These are phyloP conservation scores for Neopestalotiopsis sp. DNA, from an alignment of 2,329 filamentous ascomycete genomes.

Conservation along the genomic window DNA sequence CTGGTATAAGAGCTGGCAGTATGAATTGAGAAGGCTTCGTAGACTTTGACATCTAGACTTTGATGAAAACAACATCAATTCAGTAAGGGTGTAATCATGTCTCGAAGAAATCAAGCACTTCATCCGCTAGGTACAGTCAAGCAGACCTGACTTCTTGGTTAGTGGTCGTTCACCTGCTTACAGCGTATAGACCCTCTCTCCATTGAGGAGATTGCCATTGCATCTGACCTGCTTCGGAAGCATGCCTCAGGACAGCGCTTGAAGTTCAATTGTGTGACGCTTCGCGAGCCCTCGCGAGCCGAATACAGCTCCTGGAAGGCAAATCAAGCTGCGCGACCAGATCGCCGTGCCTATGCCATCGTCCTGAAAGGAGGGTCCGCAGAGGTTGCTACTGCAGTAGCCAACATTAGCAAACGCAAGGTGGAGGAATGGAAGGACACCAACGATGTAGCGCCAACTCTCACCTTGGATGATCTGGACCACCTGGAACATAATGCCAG, in stretches of 20 bases:
- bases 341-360: slow-evolving; percentile 58
- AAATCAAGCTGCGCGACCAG: slow-evolving; percentile 51
- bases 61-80: background rate
- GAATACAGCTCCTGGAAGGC: slow-evolving; percentile 66
- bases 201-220: slow-evolving; percentile 57
- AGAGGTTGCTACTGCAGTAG: slow-evolving; percentile 57
- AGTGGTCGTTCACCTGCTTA: slow-evolving; percentile 13
- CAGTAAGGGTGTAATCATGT: background rate
- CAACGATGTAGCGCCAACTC: slow-evolving; percentile 50
- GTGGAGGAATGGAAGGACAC: slow-evolving; percentile 53
- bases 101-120: slow-evolving; percentile 24
- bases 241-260: slow-evolving; percentile 37
- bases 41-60: background rate
- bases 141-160: background rate
- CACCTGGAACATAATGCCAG: slow-evolving; percentile 73
- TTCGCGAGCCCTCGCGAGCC: slow-evolving; percentile 69
- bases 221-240: slow-evolving; percentile 54
- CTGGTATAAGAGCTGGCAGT: background rate
- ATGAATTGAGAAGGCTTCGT: background rate
- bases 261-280: slow-evolving; percentile 68
- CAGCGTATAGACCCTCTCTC: slow-evolving; percentile 55
- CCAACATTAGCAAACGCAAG: slow-evolving; percentile 47
- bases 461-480: slow-evolving; percentile 83
- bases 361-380: slow-evolving; percentile 46
- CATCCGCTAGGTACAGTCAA: slow-evolving; percentile 44